Percentiles rank a stretch among this genome's conserved stretches.
Evolutionary conservation across 2,329 filamentous ascomycete species (phyloP).

Genomic region (Exophiala bonariae): DNA sequence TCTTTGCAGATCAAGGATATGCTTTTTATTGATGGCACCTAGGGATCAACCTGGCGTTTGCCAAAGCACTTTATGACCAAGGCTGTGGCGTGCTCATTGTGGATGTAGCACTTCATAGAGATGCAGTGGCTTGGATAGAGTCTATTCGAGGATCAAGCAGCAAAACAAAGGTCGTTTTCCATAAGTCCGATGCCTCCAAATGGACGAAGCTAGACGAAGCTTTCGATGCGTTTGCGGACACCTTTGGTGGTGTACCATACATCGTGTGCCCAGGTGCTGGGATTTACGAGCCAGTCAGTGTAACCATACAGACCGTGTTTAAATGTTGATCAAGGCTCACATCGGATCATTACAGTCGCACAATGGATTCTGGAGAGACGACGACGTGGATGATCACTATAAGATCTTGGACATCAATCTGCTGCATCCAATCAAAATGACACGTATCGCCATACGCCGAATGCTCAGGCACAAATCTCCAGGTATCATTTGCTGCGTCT

Average conservation of each 20-base stretch:
- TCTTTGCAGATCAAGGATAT: too few relatives aligned
- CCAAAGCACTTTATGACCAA: conserved; percentile 40
- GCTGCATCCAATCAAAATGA: conserved; percentile 51
- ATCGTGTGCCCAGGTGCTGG: conserved; percentile 49
- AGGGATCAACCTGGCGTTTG: conserved; percentile 47
- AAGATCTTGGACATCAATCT: conserved; percentile 51
- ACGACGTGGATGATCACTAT: conserved; percentile 40
- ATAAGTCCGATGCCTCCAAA: conserved; percentile 46
- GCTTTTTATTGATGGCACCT: too few relatives aligned
- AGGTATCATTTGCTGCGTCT: conserved; percentile 47
- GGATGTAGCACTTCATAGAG: conserved; percentile 44
- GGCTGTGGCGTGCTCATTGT: conserved; percentile 47
- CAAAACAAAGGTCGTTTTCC: conserved; percentile 39
- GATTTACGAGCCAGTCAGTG: conserved; percentile 35
- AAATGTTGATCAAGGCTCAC: too few relatives aligned
- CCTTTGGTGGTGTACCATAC: conserved; percentile 47
- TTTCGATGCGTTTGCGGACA: conserved; percentile 48
- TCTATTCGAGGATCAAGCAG: conserved; percentile 32
- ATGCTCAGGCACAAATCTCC: conserved; percentile 36
- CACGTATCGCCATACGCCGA: conserved; percentile 51
- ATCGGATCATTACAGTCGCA: conserved; percentile 39
- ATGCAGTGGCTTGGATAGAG: conserved; percentile 41
- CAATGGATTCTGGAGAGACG: conserved; percentile 31
- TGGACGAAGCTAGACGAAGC: conserved; percentile 51
- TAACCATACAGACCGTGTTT: conserved; percentile 53